phyloP scores from a whole-genome alignment of 169 alveolate species.

The Cryptosporidium ubiquitum region DNA sequence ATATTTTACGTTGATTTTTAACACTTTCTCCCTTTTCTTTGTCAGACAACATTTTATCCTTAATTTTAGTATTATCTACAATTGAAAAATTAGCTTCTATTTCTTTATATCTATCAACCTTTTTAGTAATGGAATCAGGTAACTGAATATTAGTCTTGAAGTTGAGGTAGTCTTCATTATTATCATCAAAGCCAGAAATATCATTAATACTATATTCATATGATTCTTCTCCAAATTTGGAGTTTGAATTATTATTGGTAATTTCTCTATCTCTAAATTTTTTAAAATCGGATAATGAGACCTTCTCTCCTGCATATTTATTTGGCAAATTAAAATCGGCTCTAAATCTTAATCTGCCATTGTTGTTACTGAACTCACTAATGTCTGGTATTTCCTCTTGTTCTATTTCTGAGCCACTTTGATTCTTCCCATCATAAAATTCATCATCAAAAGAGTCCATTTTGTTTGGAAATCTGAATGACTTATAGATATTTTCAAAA shows the following conservation, averaged over 20 bases:
- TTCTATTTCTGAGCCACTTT: constrained; percentile 10
- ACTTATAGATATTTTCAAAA: background rate
- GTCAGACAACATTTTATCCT: background rate
- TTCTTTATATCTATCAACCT: constrained; percentile 15
- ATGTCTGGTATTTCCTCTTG: constrained; percentile 17
- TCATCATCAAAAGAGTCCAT: constrained; percentile 63
- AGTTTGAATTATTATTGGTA: background rate
- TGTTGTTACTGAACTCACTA: background rate
- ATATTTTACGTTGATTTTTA: constrained; percentile 47
- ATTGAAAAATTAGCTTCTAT: constrained; percentile 24
- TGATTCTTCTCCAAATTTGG: background rate
- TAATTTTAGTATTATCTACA: constrained; percentile 20
- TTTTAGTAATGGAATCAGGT: constrained; percentile 13
- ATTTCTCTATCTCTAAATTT: background rate
- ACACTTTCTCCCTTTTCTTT: constrained; percentile 29
- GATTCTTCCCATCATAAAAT: constrained; percentile 35
- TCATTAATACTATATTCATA: background rate
- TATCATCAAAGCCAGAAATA: background rate
- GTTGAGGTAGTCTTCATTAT: background rate
- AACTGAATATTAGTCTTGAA: constrained; percentile 9
- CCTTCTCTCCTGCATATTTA: constrained; percentile 32
- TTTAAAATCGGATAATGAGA: constrained; percentile 14
- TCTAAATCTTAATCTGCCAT: constrained; percentile 48
- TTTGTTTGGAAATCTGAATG: background rate
- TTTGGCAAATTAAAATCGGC: constrained; percentile 30